Base-by-base conservation (phyloP, 352 stramenopile species). In the Globisporangium radiosum region DNA sequence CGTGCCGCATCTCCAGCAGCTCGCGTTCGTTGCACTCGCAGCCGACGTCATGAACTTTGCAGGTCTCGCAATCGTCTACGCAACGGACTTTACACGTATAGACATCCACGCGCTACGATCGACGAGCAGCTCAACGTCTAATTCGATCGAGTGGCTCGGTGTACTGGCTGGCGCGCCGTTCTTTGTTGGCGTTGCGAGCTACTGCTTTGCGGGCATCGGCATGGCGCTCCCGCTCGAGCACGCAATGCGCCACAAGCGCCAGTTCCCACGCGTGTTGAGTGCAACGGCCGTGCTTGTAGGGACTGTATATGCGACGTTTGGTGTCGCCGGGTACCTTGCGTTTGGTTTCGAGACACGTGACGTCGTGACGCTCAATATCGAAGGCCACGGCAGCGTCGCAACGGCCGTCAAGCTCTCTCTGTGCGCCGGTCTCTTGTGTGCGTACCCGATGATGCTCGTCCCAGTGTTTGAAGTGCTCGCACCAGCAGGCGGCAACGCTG, bases 361-460 rank as follows among this genome's bases (percentile, higher is more conserved):
- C 43, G 80, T 87, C n/a, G 81, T 95, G 57, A 93, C 85, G 10
- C 64, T 92, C 47, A 95, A 95, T 66, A 68, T 95, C 49, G 53
- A 68, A 14, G 68, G 58, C 19, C 71, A 63, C 17, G 65, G 66
- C 17, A 71, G 71, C 58, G 60, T 73, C 6, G 75, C 78, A 36
- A 76, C 71, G 25, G 76, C 87, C 65, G 86, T 95, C 57, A 89
- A 95, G 64, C 62, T 88, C 40, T 81, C 73, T 7, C 60, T 94
- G 14, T 92, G 74, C 54, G 63, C 78, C 0, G 86, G 76, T 2
- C 63, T 95, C 3, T 90, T 93, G 57, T 76, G 90, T 17, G 90
- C 86, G 42, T 93, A 87, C 59, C 86, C 86, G 38, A 72, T 95
- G 38, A 93, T 94, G 86, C 89, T 95, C 65, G 88, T 93, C 70